Conservation (phyloP, 768 basidiomycete genomes). For the Panellus pusillus region DNA sequence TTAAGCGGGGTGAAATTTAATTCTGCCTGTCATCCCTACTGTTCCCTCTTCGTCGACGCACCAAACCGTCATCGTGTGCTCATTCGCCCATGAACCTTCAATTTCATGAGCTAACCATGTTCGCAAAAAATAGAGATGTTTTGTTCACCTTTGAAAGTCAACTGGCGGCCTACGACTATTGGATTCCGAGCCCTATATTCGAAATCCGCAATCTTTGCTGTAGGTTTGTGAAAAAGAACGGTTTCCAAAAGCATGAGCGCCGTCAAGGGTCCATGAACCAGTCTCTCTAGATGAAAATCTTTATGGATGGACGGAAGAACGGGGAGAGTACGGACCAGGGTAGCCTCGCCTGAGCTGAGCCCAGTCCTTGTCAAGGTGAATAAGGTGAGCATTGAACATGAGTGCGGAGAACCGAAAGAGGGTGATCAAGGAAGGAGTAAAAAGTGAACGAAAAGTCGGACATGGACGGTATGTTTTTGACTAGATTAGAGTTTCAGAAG, state of each 20-base stretch:
- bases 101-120: no score
- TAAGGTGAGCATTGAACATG: constrained; percentile 83
- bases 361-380: constrained; percentile 80
- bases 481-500: constrained; percentile 32
- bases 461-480: constrained; percentile 47
- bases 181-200: constrained; percentile 61
- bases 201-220: constrained; percentile 48
- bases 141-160: constrained; percentile 29
- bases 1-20: background rate
- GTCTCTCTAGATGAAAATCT: constrained; percentile 50
- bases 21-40: constrained; percentile 26
- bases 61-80: constrained; percentile 38
- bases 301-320: background rate
- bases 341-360: constrained; percentile 70
- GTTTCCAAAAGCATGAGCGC: constrained; percentile 77
- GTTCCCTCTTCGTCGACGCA: constrained; percentile 34
- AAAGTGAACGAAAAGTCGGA: constrained; percentile 64
- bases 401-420: constrained; percentile 86
- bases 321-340: constrained; percentile 46
- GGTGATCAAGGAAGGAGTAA: constrained; percentile 66
- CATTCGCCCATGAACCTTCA: constrained; percentile 31
- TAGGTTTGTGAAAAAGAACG: constrained; percentile 49
- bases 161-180: constrained; percentile 39
- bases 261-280: constrained; percentile 85
- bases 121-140: no score